Conservation (phyloP, 2,329 filamentous ascomycete species). For the Byssothecium circinans region DNA sequence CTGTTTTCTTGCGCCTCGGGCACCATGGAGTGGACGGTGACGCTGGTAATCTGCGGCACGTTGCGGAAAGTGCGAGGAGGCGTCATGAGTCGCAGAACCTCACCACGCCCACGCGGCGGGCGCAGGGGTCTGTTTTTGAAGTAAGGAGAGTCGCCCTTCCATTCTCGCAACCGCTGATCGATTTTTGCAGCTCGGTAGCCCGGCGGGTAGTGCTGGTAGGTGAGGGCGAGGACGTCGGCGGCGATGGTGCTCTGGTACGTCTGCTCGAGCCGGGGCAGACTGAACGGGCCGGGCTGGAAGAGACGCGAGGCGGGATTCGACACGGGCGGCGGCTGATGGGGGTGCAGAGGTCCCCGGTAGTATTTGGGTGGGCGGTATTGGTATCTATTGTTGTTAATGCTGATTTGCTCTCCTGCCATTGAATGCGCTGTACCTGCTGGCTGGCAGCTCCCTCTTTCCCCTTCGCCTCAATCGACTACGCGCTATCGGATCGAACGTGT, state of each 20-base stretch:
- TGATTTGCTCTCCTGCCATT: background rate
- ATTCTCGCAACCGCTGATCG: constrained; percentile 72
- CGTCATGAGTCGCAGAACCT: constrained; percentile 68
- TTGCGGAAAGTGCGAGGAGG: constrained; percentile 75
- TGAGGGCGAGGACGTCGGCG: constrained; percentile 82
- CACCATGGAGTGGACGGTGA: constrained; percentile 80
- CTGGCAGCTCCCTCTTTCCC: constrained; percentile 50
- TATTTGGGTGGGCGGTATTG: constrained; percentile 94
- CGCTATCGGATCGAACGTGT: constrained; percentile 54
- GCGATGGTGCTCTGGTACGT: constrained; percentile 87
- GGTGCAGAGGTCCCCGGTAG: constrained; percentile 89
- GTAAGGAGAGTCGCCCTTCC: constrained; percentile 91
- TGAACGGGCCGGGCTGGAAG: constrained; percentile 90
- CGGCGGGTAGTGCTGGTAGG: constrained; percentile 83
- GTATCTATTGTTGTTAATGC: constrained; percentile 63
- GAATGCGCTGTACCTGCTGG: constrained; percentile 55
- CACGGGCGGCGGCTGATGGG: constrained; percentile 82
- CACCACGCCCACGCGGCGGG: constrained; percentile 77
- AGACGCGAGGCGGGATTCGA: constrained; percentile 86
- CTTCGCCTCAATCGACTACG: constrained; percentile 47
- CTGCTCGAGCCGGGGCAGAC: constrained; percentile 80
- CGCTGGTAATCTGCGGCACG: constrained; percentile 76
- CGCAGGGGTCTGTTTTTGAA: constrained; percentile 87
- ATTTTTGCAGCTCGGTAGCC: constrained; percentile 65
- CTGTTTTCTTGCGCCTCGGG: constrained; percentile 68